phyloP scores from a whole-genome alignment of 2,329 filamentous ascomycete species.

The Aspergillus sp. region DNA sequence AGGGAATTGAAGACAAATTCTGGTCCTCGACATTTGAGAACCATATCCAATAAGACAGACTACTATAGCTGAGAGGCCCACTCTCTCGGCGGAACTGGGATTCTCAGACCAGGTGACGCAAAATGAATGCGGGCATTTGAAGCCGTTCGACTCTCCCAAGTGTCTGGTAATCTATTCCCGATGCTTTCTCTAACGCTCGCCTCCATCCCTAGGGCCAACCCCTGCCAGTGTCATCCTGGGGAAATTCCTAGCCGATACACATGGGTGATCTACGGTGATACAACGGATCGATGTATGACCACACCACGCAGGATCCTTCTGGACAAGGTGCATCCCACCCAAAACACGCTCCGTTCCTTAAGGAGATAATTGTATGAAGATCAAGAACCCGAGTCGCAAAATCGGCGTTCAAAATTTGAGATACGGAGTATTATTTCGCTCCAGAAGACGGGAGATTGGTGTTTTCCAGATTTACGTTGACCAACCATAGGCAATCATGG shows the following conservation, averaged over 20 bases:
- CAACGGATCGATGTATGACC: not conserved
- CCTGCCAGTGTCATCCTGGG: not conserved
- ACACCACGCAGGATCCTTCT: not conserved
- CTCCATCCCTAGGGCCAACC: not conserved
- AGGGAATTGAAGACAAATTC: not conserved
- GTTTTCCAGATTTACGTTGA: not conserved
- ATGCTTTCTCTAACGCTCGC: not conserved
- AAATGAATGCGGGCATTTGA: conserved; percentile 9
- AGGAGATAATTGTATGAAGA: not conserved
- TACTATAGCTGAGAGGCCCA: not conserved
- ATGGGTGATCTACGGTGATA: conserved; percentile 4
- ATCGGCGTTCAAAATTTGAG: not conserved
- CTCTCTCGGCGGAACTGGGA: not conserved
- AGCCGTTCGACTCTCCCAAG: conserved; percentile 8
- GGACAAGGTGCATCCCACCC: not conserved
- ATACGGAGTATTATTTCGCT: not conserved
- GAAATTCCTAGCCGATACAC: not conserved
- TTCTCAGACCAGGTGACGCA: conserved; percentile 7
- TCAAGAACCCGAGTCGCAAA: not conserved
- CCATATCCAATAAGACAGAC: not conserved
- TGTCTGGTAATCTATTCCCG: conserved; percentile 13
- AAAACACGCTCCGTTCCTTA: conserved; percentile 8
- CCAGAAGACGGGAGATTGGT: not conserved
- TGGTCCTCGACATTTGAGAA: not conserved
- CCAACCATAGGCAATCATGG: not conserved